Conservation (phyloP, 140 eudicot genomes). For the Eryngium alpinum region DNA sequence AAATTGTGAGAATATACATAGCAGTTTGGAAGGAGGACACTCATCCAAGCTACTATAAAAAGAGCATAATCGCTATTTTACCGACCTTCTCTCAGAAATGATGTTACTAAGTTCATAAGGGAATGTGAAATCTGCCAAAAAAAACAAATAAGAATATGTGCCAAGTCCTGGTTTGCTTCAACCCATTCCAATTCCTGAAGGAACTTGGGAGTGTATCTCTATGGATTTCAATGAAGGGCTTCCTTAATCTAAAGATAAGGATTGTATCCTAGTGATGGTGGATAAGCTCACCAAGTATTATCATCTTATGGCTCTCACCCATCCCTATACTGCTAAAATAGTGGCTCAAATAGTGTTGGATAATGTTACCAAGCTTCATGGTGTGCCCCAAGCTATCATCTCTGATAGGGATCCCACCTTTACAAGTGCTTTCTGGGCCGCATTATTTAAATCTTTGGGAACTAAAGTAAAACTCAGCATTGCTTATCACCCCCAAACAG, state of each 20-base stretch:
- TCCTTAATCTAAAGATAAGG: background rate
- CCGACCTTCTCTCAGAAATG: background rate
- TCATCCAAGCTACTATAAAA: background rate
- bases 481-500: background rate
- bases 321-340: background rate
- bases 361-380: background rate
- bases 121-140: background rate
- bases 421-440: background rate
- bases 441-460: background rate
- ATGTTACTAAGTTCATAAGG: too few species aligned
- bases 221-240: background rate
- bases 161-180: background rate
- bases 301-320: background rate
- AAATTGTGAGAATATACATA: background rate
- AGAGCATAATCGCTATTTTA: background rate
- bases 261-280: background rate
- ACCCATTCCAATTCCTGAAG: background rate
- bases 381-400: background rate
- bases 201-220: background rate
- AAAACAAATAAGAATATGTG: too few species aligned
- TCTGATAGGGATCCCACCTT: background rate
- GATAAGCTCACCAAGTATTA: background rate
- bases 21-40: background rate
- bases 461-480: background rate
- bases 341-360: background rate